A percentile compares a stretch with the other conserved stretches of the same genome.
Evolutionary conservation across 805 yeast species (phyloP).

Genomic region (Dipodascus geniculatus): DNA sequence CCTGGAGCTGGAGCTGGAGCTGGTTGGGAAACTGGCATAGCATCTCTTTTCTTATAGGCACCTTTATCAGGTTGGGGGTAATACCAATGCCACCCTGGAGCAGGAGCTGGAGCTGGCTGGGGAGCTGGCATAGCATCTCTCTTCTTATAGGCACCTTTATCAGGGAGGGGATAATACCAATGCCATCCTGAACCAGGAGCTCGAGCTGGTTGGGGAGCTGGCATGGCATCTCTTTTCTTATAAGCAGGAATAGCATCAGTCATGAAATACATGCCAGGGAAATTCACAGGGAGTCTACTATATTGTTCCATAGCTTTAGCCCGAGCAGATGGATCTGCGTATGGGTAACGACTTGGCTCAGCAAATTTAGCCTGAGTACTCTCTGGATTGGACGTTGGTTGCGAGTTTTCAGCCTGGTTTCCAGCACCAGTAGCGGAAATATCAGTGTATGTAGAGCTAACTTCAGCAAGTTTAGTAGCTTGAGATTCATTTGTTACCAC

Average conservation of each 20-base stretch:
- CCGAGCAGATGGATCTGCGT: no score
- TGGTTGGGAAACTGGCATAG: background rate
- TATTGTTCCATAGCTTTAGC: no score
- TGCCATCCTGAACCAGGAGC: background rate
- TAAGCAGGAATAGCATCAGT: background rate
- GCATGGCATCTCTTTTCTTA: background rate
- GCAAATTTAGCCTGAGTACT: no score
- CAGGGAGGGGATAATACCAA: background rate
- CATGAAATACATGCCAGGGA: background rate
- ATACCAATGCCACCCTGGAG: background rate
- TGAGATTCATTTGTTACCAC: no score
- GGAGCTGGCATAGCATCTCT: background rate
- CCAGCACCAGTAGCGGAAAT: no score
- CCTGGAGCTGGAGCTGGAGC: background rate
- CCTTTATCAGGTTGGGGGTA: background rate
- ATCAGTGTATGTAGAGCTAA: no score
- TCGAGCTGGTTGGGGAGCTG: background rate
- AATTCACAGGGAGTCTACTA: no score
- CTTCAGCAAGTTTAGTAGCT: no score
- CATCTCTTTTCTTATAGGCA: background rate
- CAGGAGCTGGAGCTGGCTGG: background rate
- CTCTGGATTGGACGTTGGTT: no score
- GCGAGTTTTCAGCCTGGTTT: no score
- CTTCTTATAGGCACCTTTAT: background rate
- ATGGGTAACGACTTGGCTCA: no score